A percentile compares a stretch with the other conserved stretches of the same genome.
Conservation (phyloP, 495 filamentous ascomycete genomes). For the Neurospora sp. region DNA sequence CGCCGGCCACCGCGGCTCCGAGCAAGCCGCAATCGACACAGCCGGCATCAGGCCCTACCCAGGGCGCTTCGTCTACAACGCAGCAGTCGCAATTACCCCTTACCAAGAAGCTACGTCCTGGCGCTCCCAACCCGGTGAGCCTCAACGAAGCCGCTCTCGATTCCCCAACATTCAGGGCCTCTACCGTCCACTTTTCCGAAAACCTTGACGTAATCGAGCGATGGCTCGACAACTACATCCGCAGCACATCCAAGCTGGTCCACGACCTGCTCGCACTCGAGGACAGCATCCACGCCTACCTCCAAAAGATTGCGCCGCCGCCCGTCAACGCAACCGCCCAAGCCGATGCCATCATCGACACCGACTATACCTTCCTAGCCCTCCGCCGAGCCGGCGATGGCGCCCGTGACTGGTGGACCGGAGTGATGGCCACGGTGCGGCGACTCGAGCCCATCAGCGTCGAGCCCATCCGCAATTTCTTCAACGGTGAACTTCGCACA, state of each 20-base stretch:
- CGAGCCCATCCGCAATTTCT: slow-evolving; percentile 71
- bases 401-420: slow-evolving; percentile 73
- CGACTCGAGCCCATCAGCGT: slow-evolving; percentile 65
- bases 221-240: slow-evolving; percentile 86
- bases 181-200: slow-evolving; percentile 78
- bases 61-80: background rate
- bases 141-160: slow-evolving; percentile 93
- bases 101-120: slow-evolving; percentile 22
- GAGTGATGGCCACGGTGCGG: slow-evolving; percentile 58
- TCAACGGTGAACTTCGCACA: slow-evolving; percentile 54
- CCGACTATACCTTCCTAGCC: slow-evolving; percentile 87
- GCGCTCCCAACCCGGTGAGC: slow-evolving; percentile 58
- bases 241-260: slow-evolving; percentile 64
- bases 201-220: slow-evolving; percentile 85
- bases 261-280: slow-evolving; percentile 65
- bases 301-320: slow-evolving; percentile 60
- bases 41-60: background rate
- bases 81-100: slow-evolving; percentile 10
- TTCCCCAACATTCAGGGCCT: slow-evolving; percentile 87
- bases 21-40: background rate
- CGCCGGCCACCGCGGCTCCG: background rate
- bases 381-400: slow-evolving; percentile 77
- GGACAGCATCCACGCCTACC: slow-evolving; percentile 58
- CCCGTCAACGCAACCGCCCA: slow-evolving; percentile 55
- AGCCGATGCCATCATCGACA: slow-evolving; percentile 75